Evolutionary conservation across 1,284 basidiomycete species (phyloP), one percentile per base, ranked within the genome.

Genomic region (Filobasidium uniguttulatum): DNA sequence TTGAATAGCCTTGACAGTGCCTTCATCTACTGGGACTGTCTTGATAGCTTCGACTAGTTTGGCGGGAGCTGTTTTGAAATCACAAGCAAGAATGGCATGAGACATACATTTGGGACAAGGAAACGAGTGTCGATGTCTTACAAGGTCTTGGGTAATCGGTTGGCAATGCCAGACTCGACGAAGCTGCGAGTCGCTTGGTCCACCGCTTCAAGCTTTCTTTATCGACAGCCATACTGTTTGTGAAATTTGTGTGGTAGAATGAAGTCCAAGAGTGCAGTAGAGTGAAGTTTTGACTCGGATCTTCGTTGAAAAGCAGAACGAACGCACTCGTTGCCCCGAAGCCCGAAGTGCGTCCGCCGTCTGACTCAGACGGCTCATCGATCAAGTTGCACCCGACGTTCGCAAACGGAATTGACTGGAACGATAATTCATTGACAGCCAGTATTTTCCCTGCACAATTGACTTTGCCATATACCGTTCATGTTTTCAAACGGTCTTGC

Each of bases 91-190:
- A 5, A 9, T n/a, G 36, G n/a, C 22, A 30, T 34, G 25, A 30
- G 19, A n/a, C 28, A 17, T 3, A 4, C 33, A 23, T 22, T n/a
- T n/a, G n/a, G n/a, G n/a, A n/a, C n/a, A n/a, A n/a, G n/a, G 7
- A 6, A 26, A 58, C 65, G 59, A 40, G 23, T 5, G n/a, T 19
- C 19, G 36, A 38, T 12, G 3, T 38, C 40, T 43, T 55, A 68
- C 66, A 65, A 14, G 88, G 84, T 51, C 91, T 74, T 2, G 94
- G 93, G 65, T 97, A 98, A 70, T 98, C 94, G 0, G 91, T 96
- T 1, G 94, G 93, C 17, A 99, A 74, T 3, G 89, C 88, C 56
- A 97, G 84, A 25, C 84, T 83, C 3, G 91, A 93, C 14, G 94
- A 70, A 60, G 70, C 68, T n/a, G 66, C 66, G 23, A 77, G 68